Conservation (phyloP, 139 green algal species). For the Chlamydomonas eustigma region DNA sequence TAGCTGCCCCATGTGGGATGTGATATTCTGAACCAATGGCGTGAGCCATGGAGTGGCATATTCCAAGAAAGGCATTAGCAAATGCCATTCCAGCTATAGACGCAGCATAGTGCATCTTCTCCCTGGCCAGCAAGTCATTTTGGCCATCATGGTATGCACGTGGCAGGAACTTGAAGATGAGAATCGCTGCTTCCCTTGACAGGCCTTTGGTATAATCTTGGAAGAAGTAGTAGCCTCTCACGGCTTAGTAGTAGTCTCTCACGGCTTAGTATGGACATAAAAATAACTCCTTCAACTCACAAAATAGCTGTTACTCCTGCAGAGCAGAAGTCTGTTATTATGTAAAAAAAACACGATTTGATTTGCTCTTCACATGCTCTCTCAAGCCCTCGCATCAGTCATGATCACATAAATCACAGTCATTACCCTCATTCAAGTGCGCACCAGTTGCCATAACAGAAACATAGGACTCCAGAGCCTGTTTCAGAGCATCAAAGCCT, state of each 20-base stretch:
- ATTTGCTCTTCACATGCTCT: too few relatives aligned
- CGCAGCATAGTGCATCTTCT: conserved; percentile 66
- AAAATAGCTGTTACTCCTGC: too few relatives aligned
- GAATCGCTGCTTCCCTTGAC: conserved; percentile 44
- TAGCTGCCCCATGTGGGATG: conserved; percentile 63
- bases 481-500: conserved; percentile 62
- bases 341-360: too few relatives aligned
- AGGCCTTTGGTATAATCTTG: conserved; percentile 60
- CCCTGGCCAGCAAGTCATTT: conserved; percentile 48
- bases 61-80: conserved; percentile 71
- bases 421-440: too few relatives aligned
- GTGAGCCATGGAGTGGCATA: conserved; percentile 69
- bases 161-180: conserved; percentile 64
- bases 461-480: conserved; percentile 69
- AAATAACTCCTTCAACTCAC: too few relatives aligned
- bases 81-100: conserved; percentile 77
- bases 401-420: too few relatives aligned
- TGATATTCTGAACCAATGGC: conserved; percentile 58
- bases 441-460: conserved; percentile 41
- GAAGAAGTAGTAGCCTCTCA: too few relatives aligned
- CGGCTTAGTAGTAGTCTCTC: too few relatives aligned
- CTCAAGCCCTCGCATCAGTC: too few relatives aligned
- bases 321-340: too few relatives aligned
- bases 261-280: too few relatives aligned
- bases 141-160: conserved; percentile 41